Base-by-base conservation (phyloP, 2,329 filamentous ascomycete genomes). In the Aspergillus brasiliensis region DNA sequence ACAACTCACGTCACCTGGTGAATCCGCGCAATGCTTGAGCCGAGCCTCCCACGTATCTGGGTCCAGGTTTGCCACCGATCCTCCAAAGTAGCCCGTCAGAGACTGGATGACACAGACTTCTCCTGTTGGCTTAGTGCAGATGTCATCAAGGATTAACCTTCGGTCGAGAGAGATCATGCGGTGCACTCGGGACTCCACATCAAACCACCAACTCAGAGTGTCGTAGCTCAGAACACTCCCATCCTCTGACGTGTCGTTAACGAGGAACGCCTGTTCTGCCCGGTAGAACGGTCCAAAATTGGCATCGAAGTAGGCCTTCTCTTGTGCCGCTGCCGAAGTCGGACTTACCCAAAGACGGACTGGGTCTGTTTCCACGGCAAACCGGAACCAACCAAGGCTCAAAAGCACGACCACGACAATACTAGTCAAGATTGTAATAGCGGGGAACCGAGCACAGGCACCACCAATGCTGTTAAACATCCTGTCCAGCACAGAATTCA, bases 291-390 rank as follows among this genome's bases (percentile, higher is more conserved):
- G 92, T 0, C 95, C 96, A 73, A 99, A 99, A 68, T 92, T 92
- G 37, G 85, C 75, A 73, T 99, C 96, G 65, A 98, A 99, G 73
- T 96, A 99, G 1, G 85, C 84, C 79, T 99, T 99, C 74, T 99
- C 94, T 72, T 92, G 85, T 0, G 95, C 95, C 19, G 96, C 94
- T 51, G 88, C 86, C 3, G 95, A 98, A 8, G 90, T 90, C 7
- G 95, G 95, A 69, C 94, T 93, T n/a, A 99, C 95, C 95, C 95
- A 99, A 8, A 99, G 81, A 51, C 91, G 88, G 10, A 96, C 95
- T 5, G 95, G 95, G 63, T 98, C 90, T 21, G 83, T 91, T 75
- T 98, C 95, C 37, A 99, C 83, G n/a, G 91, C 84, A 70, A 99
- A 99, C 47, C 86, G 86, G 60, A 95, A 80, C 91, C 92, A 96